These are phyloP conservation scores for Camelina neglecta DNA, from an alignment of 345 rosid species.

Conservation along the genomic window DNA sequence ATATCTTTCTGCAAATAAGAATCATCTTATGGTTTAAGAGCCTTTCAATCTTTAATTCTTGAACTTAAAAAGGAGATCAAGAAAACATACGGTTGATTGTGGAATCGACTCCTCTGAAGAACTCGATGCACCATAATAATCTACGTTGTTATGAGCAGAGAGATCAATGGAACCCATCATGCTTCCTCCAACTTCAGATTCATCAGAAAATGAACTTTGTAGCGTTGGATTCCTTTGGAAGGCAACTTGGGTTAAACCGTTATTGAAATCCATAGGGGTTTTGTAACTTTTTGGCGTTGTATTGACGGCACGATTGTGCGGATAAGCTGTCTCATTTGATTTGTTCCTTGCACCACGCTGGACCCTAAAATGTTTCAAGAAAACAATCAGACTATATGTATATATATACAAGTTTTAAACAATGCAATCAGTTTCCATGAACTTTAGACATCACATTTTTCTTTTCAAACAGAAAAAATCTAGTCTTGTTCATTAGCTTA, in stretches of 20 bases:
- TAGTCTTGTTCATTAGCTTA: neutral
- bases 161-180: slow-evolving; percentile 27
- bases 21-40: neutral
- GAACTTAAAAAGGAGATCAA: neutral
- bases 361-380: slow-evolving; percentile 21
- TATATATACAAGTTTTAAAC: neutral
- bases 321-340: slow-evolving; percentile 21
- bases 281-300: slow-evolving; percentile 8
- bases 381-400: neutral
- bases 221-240: slow-evolving; percentile 26
- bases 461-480: neutral
- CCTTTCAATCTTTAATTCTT: neutral
- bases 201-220: slow-evolving; percentile 35
- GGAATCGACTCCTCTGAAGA: slow-evolving; percentile 42
- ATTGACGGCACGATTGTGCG: slow-evolving; percentile 10
- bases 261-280: slow-evolving; percentile 26
- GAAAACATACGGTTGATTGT: slow-evolving; percentile 47
- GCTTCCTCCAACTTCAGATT: slow-evolving; percentile 14
- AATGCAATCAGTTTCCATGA: neutral
- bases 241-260: slow-evolving; percentile 30
- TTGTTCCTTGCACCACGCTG: slow-evolving; percentile 24
- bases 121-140: slow-evolving; percentile 31
- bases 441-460: neutral
- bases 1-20: slow-evolving; percentile 54
- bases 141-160: slow-evolving; percentile 39